Base-by-base conservation (phyloP, 805 yeast species). In the Myxozyma nipponensis region DNA sequence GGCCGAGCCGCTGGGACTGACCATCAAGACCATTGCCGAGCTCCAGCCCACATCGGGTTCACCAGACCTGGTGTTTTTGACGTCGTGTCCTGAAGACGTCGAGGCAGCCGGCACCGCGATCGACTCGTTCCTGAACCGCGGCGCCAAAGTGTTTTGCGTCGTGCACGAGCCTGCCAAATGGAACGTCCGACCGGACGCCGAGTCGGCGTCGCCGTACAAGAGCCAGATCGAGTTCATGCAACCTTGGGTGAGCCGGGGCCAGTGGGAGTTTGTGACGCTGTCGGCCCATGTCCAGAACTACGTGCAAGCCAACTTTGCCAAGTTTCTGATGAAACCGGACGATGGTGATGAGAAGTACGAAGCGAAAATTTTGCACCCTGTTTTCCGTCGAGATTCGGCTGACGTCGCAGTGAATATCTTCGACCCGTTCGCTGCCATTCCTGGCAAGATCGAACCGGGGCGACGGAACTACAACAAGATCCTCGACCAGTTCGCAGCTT, bases 381-480 rank as follows among this genome's bases (percentile, higher is more conserved):
- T 54, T 9, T 51, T 54, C 36, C 28, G 28, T 17, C 46, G 37
- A 15, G 42, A 39, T 39, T 19, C 13, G 15, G 43, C 44, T 21
- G 41, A 44, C 50, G 48, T 46, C 28, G 23, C 26, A 1, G 50
- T 46, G n/a, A 32, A 46, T 41, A 23, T 15, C 13, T 17, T 17
- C 21, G 43, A 44, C 26, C 54, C 59, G 9, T 55, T 48, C 22
- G 59, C 47, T 2, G 45, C 47, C n/a, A 55, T 55, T 19, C 59
- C 59, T 4, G 59, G 59, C 21, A 55, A 53, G 44, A 47, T 35
- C 43, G 59, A 55, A 50, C 47, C 54, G 10, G 43, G 47, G 54
- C 48, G 59, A 32, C 46, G 59, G 32, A 45, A 55, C 44, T 55
- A 55, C 49, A 42, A 44, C 39, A 49, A 37, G 49, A 49, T 55